Evolutionary conservation across 768 basidiomycete genomes (phyloP).

Genomic region (Fibroporia radiculosa): DNA sequence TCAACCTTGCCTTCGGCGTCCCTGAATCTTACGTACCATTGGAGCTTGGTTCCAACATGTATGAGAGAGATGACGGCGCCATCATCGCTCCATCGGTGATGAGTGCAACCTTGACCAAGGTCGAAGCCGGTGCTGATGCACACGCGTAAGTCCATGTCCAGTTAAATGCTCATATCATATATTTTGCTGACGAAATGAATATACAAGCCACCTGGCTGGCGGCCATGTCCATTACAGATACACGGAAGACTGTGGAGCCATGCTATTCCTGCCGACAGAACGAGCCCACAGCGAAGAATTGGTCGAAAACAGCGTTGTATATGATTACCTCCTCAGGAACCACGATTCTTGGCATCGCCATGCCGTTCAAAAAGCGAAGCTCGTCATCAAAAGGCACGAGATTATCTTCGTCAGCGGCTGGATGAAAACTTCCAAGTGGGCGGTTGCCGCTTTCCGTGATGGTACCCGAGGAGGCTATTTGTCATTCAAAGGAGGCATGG

Average conservation of each 20-base stretch:
- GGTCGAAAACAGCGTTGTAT: background rate
- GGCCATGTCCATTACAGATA: background rate
- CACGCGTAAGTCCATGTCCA: background rate
- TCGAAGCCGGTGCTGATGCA: background rate
- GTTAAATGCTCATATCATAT: background rate
- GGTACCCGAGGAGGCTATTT: background rate
- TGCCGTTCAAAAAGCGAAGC: constrained; percentile 1
- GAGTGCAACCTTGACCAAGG: constrained; percentile 2
- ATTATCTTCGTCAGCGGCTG: constrained; percentile 10
- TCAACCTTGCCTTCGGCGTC: constrained; percentile 1
- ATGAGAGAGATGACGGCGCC: background rate
- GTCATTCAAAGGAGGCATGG: background rate
- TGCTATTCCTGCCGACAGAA: background rate
- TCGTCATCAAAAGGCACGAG: constrained; percentile 1
- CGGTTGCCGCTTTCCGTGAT: constrained; percentile 3
- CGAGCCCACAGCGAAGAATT: background rate
- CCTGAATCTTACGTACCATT: constrained; percentile 6
- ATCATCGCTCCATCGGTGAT: constrained; percentile 1
- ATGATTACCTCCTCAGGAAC: constrained; percentile 5
- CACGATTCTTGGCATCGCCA: constrained; percentile 4
- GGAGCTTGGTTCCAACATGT: background rate
- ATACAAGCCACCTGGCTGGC: background rate
- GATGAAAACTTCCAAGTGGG: constrained; percentile 11
- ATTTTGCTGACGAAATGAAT: too few relatives aligned
- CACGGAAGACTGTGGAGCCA: constrained; percentile 6